These are phyloP conservation scores for Acephala macrosclerotiorum DNA, from an alignment of 2,329 filamentous ascomycete genomes.

Conservation along the genomic window DNA sequence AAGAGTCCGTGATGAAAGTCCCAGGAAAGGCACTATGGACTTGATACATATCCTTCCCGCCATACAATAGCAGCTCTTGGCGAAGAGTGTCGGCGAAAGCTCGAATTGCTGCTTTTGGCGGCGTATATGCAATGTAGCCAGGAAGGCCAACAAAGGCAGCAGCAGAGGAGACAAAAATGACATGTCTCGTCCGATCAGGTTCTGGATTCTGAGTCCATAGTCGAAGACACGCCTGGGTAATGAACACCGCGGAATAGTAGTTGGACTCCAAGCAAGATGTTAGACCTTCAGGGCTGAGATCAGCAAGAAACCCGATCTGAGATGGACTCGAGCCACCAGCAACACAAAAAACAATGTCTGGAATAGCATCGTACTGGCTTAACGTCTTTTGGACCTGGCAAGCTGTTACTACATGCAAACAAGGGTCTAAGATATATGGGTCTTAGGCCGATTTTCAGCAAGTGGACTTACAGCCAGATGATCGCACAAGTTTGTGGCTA, in stretches of 20 bases:
- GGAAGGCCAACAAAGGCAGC: constrained; percentile 25
- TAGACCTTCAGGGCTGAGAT: constrained; percentile 16
- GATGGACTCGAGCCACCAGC: constrained; percentile 24
- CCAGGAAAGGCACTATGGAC: constrained; percentile 27
- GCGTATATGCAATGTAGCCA: constrained; percentile 23
- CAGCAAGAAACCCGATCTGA: constrained; percentile 26
- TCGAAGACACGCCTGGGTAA: constrained; percentile 21
- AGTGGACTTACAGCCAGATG: constrained; percentile 8
- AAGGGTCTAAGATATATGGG: no score
- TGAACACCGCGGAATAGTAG: constrained; percentile 23
- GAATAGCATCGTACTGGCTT: constrained; percentile 3
- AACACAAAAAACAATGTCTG: constrained; percentile 23
- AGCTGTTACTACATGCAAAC: no score
- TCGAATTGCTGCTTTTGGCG: constrained; percentile 25
- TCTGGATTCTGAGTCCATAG: constrained; percentile 22
- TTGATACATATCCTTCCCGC: constrained; percentile 20
- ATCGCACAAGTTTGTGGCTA: constrained; percentile 13
- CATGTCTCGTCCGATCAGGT: constrained; percentile 11
- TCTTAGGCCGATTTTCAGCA: no score
- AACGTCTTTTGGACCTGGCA: not conserved
- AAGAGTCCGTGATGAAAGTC: constrained; percentile 27
- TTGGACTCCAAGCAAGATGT: constrained; percentile 25
- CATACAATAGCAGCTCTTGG: constrained; percentile 24
- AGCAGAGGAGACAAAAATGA: constrained; percentile 24
- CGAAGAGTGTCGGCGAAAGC: constrained; percentile 27